Evolutionary conservation across 768 basidiomycete genomes (phyloP).

Genomic region (Trametes cubensis): DNA sequence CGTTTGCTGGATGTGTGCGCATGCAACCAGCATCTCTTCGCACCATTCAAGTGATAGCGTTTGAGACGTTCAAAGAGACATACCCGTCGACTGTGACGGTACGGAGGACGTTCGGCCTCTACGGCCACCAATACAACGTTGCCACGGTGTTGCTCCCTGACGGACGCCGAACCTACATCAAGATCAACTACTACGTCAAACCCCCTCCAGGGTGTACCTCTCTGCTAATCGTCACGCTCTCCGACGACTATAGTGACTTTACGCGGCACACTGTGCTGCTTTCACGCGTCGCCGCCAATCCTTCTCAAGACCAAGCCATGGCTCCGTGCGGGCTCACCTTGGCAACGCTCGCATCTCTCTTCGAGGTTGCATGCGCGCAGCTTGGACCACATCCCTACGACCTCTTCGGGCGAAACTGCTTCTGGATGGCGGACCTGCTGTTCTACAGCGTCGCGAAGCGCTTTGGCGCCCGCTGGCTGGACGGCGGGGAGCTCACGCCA

Average conservation of each 20-base stretch:
- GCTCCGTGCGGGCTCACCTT: neutral
- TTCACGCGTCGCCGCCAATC: neutral
- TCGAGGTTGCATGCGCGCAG: neutral
- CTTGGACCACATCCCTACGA: slow-evolving; percentile 2
- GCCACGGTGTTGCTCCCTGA: neutral
- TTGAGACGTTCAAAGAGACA: slow-evolving; percentile 9
- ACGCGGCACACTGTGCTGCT: neutral
- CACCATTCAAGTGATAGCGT: neutral
- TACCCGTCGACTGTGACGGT: neutral
- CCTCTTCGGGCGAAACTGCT: slow-evolving; percentile 16
- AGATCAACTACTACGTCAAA: neutral
- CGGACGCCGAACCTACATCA: neutral
- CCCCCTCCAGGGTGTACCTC: neutral
- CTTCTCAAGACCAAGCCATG: neutral
- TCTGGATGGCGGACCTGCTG: slow-evolving; percentile 16
- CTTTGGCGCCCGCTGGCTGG: slow-evolving; percentile 6
- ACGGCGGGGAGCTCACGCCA: neutral
- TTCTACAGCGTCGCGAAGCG: slow-evolving; percentile 13
- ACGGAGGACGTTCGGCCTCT: neutral
- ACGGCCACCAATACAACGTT: slow-evolving; percentile 14
- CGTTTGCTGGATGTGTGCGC: neutral
- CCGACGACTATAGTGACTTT: slow-evolving; percentile 7
- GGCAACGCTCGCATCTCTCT: slow-evolving; percentile 9
- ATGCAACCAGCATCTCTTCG: neutral
- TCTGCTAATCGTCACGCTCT: neutral